A percentile compares a stretch with the other conserved stretches of the same genome.
phyloP scores from a whole-genome alignment of 2,329 filamentous ascomycete species.

The Tolypocladium tundrense region DNA sequence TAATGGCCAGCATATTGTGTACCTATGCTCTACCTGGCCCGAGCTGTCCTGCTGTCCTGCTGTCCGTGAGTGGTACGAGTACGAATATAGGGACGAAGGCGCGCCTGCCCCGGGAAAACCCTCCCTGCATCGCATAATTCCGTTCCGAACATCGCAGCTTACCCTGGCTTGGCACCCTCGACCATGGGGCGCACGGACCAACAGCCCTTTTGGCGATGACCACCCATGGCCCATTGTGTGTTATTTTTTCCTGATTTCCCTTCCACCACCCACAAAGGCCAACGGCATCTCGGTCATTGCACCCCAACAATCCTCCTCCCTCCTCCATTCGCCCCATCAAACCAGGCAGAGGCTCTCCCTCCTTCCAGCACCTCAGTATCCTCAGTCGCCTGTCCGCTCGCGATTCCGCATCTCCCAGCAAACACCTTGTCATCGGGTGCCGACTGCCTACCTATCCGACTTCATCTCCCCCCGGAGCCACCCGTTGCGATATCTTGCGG shows the following conservation, averaged over 20 bases:
- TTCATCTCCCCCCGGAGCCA: neutral
- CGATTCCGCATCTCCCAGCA: neutral
- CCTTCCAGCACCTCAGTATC: constrained; percentile 4
- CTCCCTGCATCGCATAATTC: neutral
- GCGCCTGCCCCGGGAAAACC: neutral
- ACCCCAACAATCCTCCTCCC: constrained; percentile 4
- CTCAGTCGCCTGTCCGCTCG: constrained; percentile 3
- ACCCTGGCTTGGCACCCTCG: neutral
- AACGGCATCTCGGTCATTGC: constrained; percentile 3
- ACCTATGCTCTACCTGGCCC: neutral
- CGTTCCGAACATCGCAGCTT: constrained; percentile 5
- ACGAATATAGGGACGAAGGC: neutral
- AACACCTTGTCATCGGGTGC: constrained; percentile 8
- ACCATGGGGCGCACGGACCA: constrained; percentile 7
- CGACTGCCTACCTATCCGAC: neutral
- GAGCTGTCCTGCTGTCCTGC: neutral
- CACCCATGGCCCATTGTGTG: constrained; percentile 6
- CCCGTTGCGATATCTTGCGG: neutral
- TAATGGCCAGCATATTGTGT: neutral
- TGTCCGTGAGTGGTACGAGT: neutral
- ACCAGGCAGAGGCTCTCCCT: constrained; percentile 3
- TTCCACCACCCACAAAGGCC: constrained; percentile 3
- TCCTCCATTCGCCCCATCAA: constrained; percentile 1
- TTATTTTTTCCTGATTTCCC: constrained; percentile 5
- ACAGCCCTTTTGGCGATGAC: constrained; percentile 7